Conservation (phyloP, 768 basidiomycete genomes). For the Naematelia aurantialba region DNA sequence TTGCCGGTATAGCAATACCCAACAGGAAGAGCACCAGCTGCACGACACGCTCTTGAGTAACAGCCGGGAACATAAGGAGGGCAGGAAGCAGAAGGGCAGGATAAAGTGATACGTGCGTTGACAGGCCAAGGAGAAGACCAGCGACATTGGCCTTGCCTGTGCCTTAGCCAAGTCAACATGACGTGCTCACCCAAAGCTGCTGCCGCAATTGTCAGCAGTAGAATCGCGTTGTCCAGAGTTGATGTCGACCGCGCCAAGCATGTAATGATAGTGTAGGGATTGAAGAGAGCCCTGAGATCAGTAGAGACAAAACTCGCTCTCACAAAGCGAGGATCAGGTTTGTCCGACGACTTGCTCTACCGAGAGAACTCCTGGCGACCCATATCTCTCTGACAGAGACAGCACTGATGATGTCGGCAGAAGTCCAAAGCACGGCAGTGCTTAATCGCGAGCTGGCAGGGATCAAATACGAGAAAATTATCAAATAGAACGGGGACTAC, state of each 20-base stretch:
- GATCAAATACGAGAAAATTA: conserved; percentile 67
- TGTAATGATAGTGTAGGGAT: conserved; percentile 80
- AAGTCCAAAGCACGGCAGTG: conserved; percentile 63
- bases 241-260: conserved; percentile 78
- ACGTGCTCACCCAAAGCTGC: conserved; percentile 61
- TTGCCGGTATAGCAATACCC: neutral
- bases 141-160: conserved; percentile 61
- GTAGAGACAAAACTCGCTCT: conserved; percentile 44
- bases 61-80: conserved; percentile 60
- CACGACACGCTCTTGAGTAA: neutral
- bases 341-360: conserved; percentile 56
- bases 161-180: neutral
- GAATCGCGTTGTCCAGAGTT: conserved; percentile 70
- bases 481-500: conserved; percentile 76
- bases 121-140: conserved; percentile 66
- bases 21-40: neutral
- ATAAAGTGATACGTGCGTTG: conserved; percentile 69
- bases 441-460: conserved; percentile 57
- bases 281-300: conserved; percentile 69
- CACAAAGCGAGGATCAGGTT: conserved; percentile 65
- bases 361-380: conserved; percentile 57
- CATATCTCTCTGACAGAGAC: conserved; percentile 67
- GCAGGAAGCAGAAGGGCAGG: conserved; percentile 67
- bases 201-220: conserved; percentile 65
- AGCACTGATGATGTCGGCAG: conserved; percentile 65